Conservation (phyloP, 2,329 filamentous ascomycete species). For the Xylaria hypoxylon region DNA sequence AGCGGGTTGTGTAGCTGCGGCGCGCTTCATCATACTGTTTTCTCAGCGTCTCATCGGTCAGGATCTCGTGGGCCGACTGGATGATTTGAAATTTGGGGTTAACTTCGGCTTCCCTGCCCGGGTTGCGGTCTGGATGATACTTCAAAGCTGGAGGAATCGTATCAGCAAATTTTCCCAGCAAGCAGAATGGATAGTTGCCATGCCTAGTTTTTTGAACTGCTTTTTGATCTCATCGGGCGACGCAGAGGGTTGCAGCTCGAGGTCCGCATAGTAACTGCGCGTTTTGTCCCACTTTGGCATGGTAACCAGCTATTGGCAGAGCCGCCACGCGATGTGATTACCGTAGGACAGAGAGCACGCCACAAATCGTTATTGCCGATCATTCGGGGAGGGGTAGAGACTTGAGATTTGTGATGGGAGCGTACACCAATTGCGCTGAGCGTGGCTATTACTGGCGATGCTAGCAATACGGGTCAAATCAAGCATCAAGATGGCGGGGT, state of each 20-base stretch:
- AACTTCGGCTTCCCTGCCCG: constrained; percentile 81
- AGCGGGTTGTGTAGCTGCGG: constrained; percentile 52
- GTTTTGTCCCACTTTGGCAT: constrained; percentile 77
- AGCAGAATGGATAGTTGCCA: background rate
- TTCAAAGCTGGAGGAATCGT: constrained; percentile 70
- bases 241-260: constrained; percentile 76
- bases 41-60: constrained; percentile 63
- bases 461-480: background rate
- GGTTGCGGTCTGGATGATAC: constrained; percentile 91
- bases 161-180: constrained; percentile 42
- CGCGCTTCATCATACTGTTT: constrained; percentile 65
- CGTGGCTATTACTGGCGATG: background rate
- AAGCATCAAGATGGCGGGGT: background rate
- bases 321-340: constrained; percentile 23
- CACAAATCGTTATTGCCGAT: constrained; percentile 14
- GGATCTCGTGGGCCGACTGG: constrained; percentile 84
- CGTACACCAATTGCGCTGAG: constrained; percentile 9
- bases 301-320: constrained; percentile 49
- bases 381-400: constrained; percentile 34
- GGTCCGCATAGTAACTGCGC: constrained; percentile 86
- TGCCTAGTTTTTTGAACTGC: constrained; percentile 86
- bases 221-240: constrained; percentile 83
- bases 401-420: background rate
- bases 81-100: constrained; percentile 88
- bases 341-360: constrained; percentile 21